Conservation (phyloP, 495 filamentous ascomycete genomes). For the Aspergillus hancockii region DNA sequence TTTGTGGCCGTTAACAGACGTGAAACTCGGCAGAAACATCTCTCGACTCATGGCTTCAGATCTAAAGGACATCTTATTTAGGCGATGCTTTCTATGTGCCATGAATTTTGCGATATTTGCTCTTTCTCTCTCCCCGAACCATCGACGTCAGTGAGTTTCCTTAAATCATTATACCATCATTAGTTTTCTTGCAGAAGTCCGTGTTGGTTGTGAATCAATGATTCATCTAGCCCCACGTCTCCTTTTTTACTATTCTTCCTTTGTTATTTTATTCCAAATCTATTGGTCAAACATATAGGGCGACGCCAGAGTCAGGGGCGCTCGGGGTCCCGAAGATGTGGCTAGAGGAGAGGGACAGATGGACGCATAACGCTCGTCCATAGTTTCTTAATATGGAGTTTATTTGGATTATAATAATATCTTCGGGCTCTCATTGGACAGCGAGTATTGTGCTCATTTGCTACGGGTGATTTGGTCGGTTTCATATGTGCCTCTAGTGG, state of each 20-base stretch:
- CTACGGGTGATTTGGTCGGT: not conserved
- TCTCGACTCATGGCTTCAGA: not conserved
- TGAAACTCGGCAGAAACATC: not conserved
- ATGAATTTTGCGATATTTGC: no score
- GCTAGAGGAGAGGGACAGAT: conserved; percentile 1
- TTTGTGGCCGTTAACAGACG: not conserved
- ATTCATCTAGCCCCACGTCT: conserved; percentile 20
- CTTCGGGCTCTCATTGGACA: conserved; percentile 5
- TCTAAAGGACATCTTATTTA: not conserved
- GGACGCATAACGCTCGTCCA: conserved; percentile 5
- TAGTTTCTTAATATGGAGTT: not conserved
- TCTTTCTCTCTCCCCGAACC: not conserved
- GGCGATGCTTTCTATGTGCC: no score
- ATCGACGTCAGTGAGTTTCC: not conserved
- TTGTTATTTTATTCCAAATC: not conserved
- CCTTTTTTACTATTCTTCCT: conserved; percentile 3
- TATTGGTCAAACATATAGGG: not conserved
- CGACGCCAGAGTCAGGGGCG: conserved; percentile 15
- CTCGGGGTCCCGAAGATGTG: conserved; percentile 9
- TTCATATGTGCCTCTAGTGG: not conserved
- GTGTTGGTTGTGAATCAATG: conserved; percentile 24
- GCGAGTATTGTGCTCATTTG: conserved; percentile 1
- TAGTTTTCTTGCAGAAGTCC: conserved; percentile 22
- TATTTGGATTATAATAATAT: not conserved
- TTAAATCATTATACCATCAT: conserved; percentile 5